Base-by-base conservation (phyloP, 805 yeast species). In the Wickerhamia fluorescens region DNA sequence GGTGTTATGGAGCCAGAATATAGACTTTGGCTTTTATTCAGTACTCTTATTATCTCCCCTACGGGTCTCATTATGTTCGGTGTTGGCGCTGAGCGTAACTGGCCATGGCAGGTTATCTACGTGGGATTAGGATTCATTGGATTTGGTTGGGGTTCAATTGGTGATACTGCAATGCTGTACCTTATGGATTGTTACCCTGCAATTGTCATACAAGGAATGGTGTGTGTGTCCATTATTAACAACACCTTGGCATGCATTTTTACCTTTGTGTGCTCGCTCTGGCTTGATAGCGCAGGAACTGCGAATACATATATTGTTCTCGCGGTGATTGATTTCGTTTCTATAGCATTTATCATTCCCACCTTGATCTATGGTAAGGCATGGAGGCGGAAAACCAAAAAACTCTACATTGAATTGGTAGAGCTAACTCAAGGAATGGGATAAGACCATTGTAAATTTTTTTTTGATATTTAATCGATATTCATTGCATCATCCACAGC, bases 161-260 rank as follows among this genome's bases (percentile, higher is more conserved):
- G 66, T 24, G 64, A 58, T 38, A 54, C 55, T 9, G 51, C 63
- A 20, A 51, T 58, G 58, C 49, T 57, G 4, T 58, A 58, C 34
- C 38, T 58, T 26, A 58, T 59, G 63, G 65, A 58, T 31, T 52
- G 62, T 6, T 58, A 59, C 36, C 66, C 66, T 2, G 62, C 55
- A 17, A 53, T 58, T 51, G 63, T 58, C 29, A 53, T 57, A 20
- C 62, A 58, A 36, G 55, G 57, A 45, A 58, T 59, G 63, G 55
- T 53, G 24, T 60, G 63, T 8, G 62, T 59, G 2, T 46, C 62
- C 5, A 52, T 59, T 26, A 53, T 59, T 35, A 59, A 56, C 44
- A 58, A 59, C 37, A 49, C 52, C 41, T 46, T 56, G 24, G 62
- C 62, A 6, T 56, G 61, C 38, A 40, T 56, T 11, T 59, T 58